Percentiles rank a stretch among this genome's conserved stretches.
phyloP scores from a whole-genome alignment of 176 grass and related monocot species.

The Lolium rigidum region DNA sequence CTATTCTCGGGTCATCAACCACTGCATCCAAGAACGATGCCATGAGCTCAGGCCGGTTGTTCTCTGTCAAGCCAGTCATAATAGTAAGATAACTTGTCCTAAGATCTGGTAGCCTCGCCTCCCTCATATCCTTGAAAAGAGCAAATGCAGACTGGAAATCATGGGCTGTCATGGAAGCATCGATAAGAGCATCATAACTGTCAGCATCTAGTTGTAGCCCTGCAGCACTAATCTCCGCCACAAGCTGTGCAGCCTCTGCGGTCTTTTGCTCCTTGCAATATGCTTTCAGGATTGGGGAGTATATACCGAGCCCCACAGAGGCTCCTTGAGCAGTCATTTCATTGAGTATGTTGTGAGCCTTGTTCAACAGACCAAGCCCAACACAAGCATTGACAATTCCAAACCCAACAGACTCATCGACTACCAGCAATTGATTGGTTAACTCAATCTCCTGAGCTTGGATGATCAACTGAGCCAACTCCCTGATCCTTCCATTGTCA shows the following conservation, averaged over 20 bases:
- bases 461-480: constrained; percentile 84
- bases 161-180: constrained; percentile 90
- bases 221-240: constrained; percentile 74
- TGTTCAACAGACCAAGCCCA: constrained; percentile 73
- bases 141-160: constrained; percentile 95
- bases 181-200: constrained; percentile 88
- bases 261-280: constrained; percentile 96
- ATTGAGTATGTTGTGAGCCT: constrained; percentile 84
- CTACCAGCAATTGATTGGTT: constrained; percentile 31
- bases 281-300: constrained; percentile 87
- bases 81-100: constrained; percentile 95
- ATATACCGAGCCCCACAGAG: constrained; percentile 77
- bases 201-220: constrained; percentile 75
- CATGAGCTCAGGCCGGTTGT: constrained; percentile 89
- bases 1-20: constrained; percentile 84
- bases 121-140: constrained; percentile 96
- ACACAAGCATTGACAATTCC: constrained; percentile 88
- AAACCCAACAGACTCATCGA: constrained; percentile 76
- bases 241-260: constrained; percentile 85
- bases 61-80: constrained; percentile 97
- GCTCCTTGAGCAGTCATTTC: constrained; percentile 86
- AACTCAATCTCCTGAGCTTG: constrained; percentile 79
- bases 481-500: constrained; percentile 59
- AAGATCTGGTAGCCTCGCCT: constrained; percentile 79
- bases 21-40: constrained; percentile 87